Evolutionary conservation across 23 red algal species (phyloP), one percentile per base, ranked within the genome.

Genomic region (Agarophyton chilense): DNA sequence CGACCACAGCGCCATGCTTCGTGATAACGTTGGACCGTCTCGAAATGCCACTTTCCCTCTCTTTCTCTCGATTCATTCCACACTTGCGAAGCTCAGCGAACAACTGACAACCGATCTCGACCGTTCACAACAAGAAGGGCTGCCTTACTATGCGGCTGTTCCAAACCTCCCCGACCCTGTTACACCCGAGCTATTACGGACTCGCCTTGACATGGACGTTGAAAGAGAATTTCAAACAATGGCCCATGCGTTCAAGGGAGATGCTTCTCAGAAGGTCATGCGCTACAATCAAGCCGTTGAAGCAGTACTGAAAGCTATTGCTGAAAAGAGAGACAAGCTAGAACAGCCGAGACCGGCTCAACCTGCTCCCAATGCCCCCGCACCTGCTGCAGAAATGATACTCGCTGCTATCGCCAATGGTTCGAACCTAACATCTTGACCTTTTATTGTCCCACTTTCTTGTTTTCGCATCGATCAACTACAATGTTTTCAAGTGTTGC

Each of bases 251-350:
- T 74, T 74, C 43, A 74, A 49, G 68, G 68, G 68, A 74, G 68
- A 74, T 47, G 40, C 68, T 25, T 25, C 68, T 11, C 68, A 74
- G 33, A 74, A 74, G 36, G 68, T 74, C 10, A 28, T 74, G 38
- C 68, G 68, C 25, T 74, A 74, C 68, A 74, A 74, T 49, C 68
- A 74, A 49, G 68, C 40, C 0, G 68, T 74, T 43, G 68, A 74
- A 26, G 18, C 68, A 39, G 68, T 74, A 10, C 36, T 74, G 39
- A 74, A 74, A 47, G 68, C 40, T 47, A 39, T 74, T 21, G 68
- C 68, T 10, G 68, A 74, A 29, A 74, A 47, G 41, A 47, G 68
- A 74, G 40, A 74, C 0, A 38, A 74, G 41, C 38, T 74, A 21
- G 68, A 74, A 31, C 33, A 74, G 47, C 41, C 68, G 2, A n/a